Conservation (phyloP, 352 stramenopile species). For the Pythium sp. region DNA sequence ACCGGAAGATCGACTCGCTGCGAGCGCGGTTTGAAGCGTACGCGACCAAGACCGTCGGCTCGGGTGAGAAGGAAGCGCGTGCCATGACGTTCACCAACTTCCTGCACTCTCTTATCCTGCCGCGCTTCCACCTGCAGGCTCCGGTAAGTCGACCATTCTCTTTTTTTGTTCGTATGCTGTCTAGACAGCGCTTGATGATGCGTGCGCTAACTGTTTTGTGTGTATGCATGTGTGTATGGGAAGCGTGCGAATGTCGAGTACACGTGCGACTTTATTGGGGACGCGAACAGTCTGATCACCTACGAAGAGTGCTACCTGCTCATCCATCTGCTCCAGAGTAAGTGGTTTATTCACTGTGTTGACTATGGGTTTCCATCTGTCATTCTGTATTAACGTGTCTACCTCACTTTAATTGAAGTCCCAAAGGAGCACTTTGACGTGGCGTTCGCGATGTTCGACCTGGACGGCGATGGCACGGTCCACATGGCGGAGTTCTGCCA, state of each 20-base stretch:
- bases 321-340: constrained; percentile 75
- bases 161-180: not conserved
- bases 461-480: constrained; percentile 70
- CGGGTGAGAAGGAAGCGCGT: constrained; percentile 22
- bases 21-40: constrained; percentile 55
- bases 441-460: constrained; percentile 79
- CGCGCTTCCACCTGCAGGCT: constrained; percentile 57
- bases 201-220: not conserved
- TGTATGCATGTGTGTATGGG: constrained; percentile 7
- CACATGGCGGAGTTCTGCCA: constrained; percentile 73
- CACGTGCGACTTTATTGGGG: constrained; percentile 68
- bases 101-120: constrained; percentile 68
- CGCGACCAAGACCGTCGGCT: constrained; percentile 41
- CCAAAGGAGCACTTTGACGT: constrained; percentile 76
- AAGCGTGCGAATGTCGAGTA: constrained; percentile 59
- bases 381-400: not conserved
- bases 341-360: constrained; percentile 4
- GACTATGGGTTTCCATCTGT: not conserved
- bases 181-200: not conserved
- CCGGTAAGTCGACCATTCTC: constrained; percentile 29
- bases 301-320: constrained; percentile 83
- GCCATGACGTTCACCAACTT: constrained; percentile 86
- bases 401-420: constrained; percentile 29
- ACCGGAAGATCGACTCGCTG: constrained; percentile 38
- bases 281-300: constrained; percentile 68